Percentiles rank a stretch among this genome's conserved stretches.
phyloP scores from a whole-genome alignment of 176 grass and related monocot species.

The Oryza meyeriana region DNA sequence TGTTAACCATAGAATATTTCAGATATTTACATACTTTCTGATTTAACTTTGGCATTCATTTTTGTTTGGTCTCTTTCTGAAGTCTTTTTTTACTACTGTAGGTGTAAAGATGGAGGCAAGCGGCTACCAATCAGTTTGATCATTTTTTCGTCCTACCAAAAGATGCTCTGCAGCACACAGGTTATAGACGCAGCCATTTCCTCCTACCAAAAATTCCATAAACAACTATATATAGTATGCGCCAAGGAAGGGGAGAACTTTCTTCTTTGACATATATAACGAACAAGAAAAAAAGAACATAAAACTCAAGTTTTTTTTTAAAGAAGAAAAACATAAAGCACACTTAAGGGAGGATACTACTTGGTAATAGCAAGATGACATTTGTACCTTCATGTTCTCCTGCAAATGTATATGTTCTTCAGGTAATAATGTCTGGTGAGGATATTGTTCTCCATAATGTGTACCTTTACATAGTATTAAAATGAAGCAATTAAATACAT shows the following conservation, averaged over 20 bases:
- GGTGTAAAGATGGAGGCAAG: constrained; percentile 3
- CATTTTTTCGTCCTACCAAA: not conserved
- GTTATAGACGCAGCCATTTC: not conserved
- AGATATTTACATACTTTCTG: constrained; percentile 6
- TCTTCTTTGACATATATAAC: not conserved
- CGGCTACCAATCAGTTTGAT: not conserved
- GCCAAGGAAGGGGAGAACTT: constrained; percentile 6
- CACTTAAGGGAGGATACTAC: not conserved
- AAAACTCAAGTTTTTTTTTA: not conserved
- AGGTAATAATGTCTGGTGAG: constrained; percentile 27
- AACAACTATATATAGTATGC: not conserved
- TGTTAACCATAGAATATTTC: constrained; percentile 34
- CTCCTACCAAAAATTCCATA: constrained; percentile 3
- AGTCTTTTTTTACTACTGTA: constrained; percentile 13
- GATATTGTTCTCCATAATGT: constrained; percentile 48
- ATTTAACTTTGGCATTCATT: constrained; percentile 17
- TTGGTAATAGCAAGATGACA: constrained; percentile 1
- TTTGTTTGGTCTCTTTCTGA: constrained; percentile 1
- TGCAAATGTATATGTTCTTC: constrained; percentile 29
- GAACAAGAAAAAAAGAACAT: not conserved
- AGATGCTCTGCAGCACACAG: not conserved
- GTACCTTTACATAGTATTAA: constrained; percentile 23
- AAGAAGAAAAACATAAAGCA: not conserved
- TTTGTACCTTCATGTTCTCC: constrained; percentile 41
- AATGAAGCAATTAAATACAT: constrained; percentile 19